Percentiles rank a stretch among this genome's conserved stretches.
phyloP scores from a whole-genome alignment of 345 rosid species.

The Gossypium australe region DNA sequence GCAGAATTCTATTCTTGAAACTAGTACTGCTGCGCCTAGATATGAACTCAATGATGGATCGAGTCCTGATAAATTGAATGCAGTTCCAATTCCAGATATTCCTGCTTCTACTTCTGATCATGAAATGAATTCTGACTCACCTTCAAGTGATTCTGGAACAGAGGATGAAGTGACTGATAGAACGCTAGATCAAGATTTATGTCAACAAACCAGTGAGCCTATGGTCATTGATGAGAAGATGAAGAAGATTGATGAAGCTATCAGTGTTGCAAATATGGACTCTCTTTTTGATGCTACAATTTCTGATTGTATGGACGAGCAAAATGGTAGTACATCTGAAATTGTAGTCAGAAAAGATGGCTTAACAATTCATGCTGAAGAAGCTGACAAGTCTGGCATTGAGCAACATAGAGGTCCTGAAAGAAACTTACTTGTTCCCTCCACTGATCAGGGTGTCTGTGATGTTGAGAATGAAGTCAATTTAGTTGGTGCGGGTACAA shows the following conservation, averaged over 20 bases:
- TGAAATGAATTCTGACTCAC: conserved; percentile 36
- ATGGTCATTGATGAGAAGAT: conserved; percentile 21
- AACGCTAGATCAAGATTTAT: conserved; percentile 23
- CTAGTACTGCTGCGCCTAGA: conserved; percentile 25
- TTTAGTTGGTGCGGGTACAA: conserved; percentile 6
- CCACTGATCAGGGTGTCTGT: conserved; percentile 6
- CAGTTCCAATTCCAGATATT: conserved; percentile 22
- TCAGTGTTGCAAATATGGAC: conserved; percentile 20
- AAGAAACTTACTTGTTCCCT: conserved; percentile 3
- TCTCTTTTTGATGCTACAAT: conserved; percentile 20
- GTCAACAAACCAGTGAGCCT: conserved; percentile 20
- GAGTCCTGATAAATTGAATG: conserved; percentile 23
- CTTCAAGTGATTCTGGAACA: conserved; percentile 27
- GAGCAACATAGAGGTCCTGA: conserved; percentile 28
- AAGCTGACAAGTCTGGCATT: conserved; percentile 17
- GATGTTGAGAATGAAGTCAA: conserved; percentile 15
- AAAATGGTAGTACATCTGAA: conserved; percentile 18
- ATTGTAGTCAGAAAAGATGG: conserved; percentile 20
- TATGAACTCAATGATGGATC: conserved; percentile 23
- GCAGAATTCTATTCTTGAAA: conserved; percentile 61
- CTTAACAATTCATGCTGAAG: conserved; percentile 17
- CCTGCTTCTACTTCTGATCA: conserved; percentile 27
- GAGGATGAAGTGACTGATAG: conserved; percentile 23
- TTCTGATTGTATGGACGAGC: conserved; percentile 17
- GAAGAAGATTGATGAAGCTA: conserved; percentile 23